Evolutionary conservation across 495 filamentous ascomycete genomes (phyloP).

Genomic region (Viridothelium virens): DNA sequence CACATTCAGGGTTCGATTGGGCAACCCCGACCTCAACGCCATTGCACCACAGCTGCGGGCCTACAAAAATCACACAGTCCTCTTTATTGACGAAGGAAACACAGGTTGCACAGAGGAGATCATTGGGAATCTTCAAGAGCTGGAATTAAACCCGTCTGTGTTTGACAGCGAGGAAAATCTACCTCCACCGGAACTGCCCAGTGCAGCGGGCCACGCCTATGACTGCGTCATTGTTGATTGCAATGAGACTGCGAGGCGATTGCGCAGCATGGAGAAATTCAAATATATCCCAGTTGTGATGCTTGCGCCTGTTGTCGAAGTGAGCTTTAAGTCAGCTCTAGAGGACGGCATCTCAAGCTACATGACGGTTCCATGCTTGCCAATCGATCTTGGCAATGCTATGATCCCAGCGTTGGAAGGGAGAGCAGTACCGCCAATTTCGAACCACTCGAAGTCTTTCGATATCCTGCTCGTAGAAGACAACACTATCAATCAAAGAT

Average conservation of each 20-base stretch:
- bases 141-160: constrained; percentile 75
- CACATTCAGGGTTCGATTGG: constrained; percentile 86
- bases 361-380: constrained; percentile 95
- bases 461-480: constrained; percentile 95
- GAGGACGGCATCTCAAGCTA: constrained; percentile 96
- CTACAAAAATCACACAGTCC: constrained; percentile 84
- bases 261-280: constrained; percentile 85
- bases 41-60: constrained; percentile 79
- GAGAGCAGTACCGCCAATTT: constrained; percentile 80
- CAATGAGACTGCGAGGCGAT: constrained; percentile 74
- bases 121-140: constrained; percentile 64
- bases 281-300: constrained; percentile 97
- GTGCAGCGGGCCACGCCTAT: constrained; percentile 58
- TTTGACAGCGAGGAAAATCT: constrained; percentile 57
- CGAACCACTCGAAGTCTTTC: constrained; percentile 91
- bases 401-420: constrained; percentile 98
- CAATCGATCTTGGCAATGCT: constrained; percentile 93
- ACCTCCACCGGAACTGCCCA: constrained; percentile 45
- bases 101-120: constrained; percentile 71
- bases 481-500: constrained; percentile 93
- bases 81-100: constrained; percentile 91
- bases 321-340: constrained; percentile 88
- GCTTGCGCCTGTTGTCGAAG: constrained; percentile 80
- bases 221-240: constrained; percentile 97
- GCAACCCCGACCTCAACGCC: constrained; percentile 68